A percentile compares a stretch with the other conserved stretches of the same genome.
Conservation (phyloP, 2,329 filamentous ascomycete species). For the Chaetothyriales sp. region DNA sequence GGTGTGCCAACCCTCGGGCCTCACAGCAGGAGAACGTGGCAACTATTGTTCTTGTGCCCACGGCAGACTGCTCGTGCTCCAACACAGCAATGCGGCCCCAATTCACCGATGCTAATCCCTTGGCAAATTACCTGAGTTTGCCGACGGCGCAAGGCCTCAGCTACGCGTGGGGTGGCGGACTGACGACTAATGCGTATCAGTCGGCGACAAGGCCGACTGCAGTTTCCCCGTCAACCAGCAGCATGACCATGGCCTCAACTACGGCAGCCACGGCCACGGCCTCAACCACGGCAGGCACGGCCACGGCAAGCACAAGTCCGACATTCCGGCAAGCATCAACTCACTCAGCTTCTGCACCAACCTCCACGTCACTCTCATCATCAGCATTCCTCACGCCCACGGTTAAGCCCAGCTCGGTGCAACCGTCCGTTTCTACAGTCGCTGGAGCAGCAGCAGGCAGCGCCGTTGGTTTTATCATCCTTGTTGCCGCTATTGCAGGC, state of each 20-base stretch:
- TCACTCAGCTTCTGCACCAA: not conserved
- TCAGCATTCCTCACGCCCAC: constrained; percentile 4
- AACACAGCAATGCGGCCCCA: constrained; percentile 7
- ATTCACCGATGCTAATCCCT: constrained; percentile 7
- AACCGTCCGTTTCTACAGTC: not conserved
- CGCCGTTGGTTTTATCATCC: not conserved
- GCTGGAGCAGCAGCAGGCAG: not conserved
- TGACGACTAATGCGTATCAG: not conserved
- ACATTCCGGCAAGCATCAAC: not conserved
- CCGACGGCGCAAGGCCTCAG: constrained; percentile 4
- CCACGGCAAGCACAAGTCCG: too few relatives aligned
- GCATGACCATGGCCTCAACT: not conserved
- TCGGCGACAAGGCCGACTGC: not conserved
- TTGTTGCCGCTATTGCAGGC: not conserved
- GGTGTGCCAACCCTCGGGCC: constrained; percentile 1
- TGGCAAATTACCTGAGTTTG: constrained; percentile 11
- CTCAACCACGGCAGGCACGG: not conserved
- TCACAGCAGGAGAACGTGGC: constrained; percentile 1
- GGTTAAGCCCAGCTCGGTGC: not conserved
- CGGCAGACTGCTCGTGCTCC: constrained; percentile 9
- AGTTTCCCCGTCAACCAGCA: not conserved
- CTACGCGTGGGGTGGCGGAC: constrained; percentile 8
- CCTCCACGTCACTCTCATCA: not conserved
- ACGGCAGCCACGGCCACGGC: not conserved
- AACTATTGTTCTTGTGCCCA: not conserved